These are phyloP conservation scores for Phytopythium oedochilum DNA, from an alignment of 352 stramenopile genomes.

Conservation along the genomic window DNA sequence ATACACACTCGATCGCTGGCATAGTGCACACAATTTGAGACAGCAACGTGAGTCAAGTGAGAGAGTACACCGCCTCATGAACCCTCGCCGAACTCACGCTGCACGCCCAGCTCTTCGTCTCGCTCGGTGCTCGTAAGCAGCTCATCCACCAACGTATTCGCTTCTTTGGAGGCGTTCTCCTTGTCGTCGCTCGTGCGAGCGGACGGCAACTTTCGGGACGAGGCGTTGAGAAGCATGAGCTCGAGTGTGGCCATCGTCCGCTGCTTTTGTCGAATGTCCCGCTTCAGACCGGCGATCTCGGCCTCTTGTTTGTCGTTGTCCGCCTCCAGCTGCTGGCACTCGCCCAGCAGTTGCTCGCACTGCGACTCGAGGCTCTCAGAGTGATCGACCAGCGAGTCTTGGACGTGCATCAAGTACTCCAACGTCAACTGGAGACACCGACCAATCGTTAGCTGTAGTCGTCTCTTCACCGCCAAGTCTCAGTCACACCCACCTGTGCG, in stretches of 20 bases:
- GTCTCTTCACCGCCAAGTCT: too few species aligned
- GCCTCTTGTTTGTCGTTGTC: conserved; percentile 59
- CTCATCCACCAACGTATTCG: conserved; percentile 31
- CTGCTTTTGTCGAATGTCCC: conserved; percentile 78
- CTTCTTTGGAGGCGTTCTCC: conserved; percentile 27
- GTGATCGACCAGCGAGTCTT: conserved; percentile 74
- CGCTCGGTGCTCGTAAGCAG: conserved; percentile 15
- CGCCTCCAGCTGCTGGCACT: conserved; percentile 54
- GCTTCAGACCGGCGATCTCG: conserved; percentile 62
- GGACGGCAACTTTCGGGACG: conserved; percentile 17
- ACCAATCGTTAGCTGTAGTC: background rate
- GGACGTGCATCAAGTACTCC: conserved; percentile 80
- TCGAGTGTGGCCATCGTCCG: conserved; percentile 79
- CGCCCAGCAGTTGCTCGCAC: conserved; percentile 49
- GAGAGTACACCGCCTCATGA: background rate
- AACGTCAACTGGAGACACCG: conserved; percentile 54
- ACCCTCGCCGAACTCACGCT: background rate
- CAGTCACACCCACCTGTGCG: conserved; percentile 50
- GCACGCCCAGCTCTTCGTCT: background rate
- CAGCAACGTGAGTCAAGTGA: background rate
- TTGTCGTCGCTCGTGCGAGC: conserved; percentile 14
- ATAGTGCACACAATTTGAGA: background rate
- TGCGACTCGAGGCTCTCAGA: conserved; percentile 62
- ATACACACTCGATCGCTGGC: conserved; percentile 41
- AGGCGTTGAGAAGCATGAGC: conserved; percentile 69